These are phyloP conservation scores for Gracilaria vermiculophylla DNA, from an alignment of 23 red algal species.

Conservation along the genomic window DNA sequence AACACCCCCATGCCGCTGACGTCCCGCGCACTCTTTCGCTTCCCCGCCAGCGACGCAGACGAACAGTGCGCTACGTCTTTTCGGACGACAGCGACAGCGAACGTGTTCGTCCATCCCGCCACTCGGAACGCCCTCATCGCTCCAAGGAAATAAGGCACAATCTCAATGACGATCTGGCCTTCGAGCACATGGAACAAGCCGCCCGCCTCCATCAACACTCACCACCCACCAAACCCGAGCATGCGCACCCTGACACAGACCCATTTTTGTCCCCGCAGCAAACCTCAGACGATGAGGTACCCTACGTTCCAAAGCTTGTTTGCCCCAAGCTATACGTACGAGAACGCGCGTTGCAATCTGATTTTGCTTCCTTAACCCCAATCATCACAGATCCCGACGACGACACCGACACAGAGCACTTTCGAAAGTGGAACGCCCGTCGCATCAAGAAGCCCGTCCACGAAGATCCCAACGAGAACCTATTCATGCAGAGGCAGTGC, in stretches of 20 bases:
- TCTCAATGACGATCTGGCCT: conserved; percentile 6
- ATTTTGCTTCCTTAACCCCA: conserved; percentile 48
- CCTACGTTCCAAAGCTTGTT: not conserved
- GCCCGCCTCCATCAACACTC: not conserved
- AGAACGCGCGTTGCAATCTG: conserved; percentile 22
- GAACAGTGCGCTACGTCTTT: too few relatives aligned
- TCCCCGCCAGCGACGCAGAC: too few relatives aligned
- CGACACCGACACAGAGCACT: conserved; percentile 30
- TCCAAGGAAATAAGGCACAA: not conserved
- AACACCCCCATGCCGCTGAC: too few relatives aligned
- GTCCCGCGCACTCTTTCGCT: not conserved
- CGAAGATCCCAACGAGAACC: not conserved
- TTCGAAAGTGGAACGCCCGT: not conserved
- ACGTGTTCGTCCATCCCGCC: not conserved
- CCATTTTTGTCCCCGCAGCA: too few relatives aligned
- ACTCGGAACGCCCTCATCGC: not conserved
- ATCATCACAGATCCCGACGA: conserved; percentile 32
- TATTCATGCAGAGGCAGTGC: not conserved
- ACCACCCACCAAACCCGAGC: too few relatives aligned
- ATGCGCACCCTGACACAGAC: too few relatives aligned
- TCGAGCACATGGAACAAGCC: not conserved
- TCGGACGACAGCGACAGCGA: not conserved
- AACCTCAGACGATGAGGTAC: not conserved
- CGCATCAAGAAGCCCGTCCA: not conserved
- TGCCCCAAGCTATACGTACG: conserved; percentile 15